A percentile compares a stretch with the other conserved stretches of the same genome.
Conservation (phyloP, 106 monocot species). For the Allium sativum region DNA sequence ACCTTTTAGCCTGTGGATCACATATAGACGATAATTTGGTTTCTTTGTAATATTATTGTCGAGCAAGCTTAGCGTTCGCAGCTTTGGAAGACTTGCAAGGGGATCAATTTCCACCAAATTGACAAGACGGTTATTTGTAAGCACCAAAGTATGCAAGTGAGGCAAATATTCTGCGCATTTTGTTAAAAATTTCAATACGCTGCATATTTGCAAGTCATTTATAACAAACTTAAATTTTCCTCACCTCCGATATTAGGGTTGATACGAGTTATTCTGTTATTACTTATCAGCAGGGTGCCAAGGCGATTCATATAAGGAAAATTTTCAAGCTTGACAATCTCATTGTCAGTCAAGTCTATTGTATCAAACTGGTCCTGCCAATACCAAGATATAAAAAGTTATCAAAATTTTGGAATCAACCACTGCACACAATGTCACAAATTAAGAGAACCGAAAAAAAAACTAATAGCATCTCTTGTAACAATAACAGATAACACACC, state of each 20-base stretch:
- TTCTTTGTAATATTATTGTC: slow-evolving; percentile 97
- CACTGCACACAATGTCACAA: too few species aligned
- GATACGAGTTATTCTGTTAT: slow-evolving; percentile 95
- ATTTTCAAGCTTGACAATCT: slow-evolving; percentile 97
- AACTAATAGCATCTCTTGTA: too few species aligned
- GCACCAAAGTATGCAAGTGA: slow-evolving; percentile 81
- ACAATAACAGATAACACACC: too few species aligned
- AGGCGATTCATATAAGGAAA: slow-evolving; percentile 79
- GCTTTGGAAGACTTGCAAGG: slow-evolving; percentile 78
- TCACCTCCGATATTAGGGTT: slow-evolving; percentile 92
- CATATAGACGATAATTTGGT: slow-evolving; percentile 88
- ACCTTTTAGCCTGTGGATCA: slow-evolving; percentile 79
- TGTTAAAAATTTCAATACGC: too few species aligned
- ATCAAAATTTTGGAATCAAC: too few species aligned
- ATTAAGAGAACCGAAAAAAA: too few species aligned
- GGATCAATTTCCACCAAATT: slow-evolving; percentile 96
- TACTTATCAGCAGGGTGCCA: slow-evolving; percentile 80
- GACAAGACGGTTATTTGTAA: slow-evolving; percentile 93
- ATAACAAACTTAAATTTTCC: slow-evolving; percentile 4
- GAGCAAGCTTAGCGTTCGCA: slow-evolving; percentile 79
- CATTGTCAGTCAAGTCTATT: slow-evolving; percentile 93
- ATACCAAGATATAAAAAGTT: slow-evolving; percentile 6
- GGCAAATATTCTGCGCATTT: slow-evolving; percentile 65
- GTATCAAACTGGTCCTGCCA: slow-evolving; percentile 94
- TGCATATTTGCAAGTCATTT: too few species aligned